Evolutionary conservation across 331 rosid genomes (phyloP).

Genomic region (Cucumis variabilis): DNA sequence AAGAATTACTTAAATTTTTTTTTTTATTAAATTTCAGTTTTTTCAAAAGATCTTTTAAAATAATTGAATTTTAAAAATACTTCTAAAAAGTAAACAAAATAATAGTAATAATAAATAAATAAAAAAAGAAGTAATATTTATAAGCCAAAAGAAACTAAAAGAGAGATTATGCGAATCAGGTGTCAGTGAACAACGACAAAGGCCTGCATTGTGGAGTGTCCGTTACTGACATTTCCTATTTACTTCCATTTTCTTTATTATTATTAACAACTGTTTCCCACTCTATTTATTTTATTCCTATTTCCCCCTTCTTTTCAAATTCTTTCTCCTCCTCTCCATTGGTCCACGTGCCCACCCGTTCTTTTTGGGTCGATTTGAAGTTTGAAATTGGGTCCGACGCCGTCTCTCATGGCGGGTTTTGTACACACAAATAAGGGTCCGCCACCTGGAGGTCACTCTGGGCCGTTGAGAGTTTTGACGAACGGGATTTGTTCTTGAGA

Average conservation of each 20-base stretch:
- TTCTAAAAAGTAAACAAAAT: no score
- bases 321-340: background rate
- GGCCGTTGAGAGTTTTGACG: background rate
- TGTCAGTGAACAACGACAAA: slow-evolving; percentile 13
- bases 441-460: background rate
- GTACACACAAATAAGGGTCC: background rate
- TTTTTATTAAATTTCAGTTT: no score
- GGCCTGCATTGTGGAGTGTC: slow-evolving; percentile 25
- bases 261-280: slow-evolving; percentile 8
- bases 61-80: no score
- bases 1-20: no score
- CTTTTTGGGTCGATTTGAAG: background rate
- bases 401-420: no score
- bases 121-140: no score
- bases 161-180: slow-evolving; percentile 13
- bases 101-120: no score
- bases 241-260: background rate
- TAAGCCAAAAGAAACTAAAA: no score
- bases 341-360: background rate
- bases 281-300: no score
- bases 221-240: background rate
- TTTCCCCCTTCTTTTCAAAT: no score
- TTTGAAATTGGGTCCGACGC: slow-evolving; percentile 28
- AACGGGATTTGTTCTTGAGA: background rate
- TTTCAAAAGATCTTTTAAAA: no score